Evolutionary conservation across 129 eudicot genomes (phyloP).

Genomic region (Silybum marianum): DNA sequence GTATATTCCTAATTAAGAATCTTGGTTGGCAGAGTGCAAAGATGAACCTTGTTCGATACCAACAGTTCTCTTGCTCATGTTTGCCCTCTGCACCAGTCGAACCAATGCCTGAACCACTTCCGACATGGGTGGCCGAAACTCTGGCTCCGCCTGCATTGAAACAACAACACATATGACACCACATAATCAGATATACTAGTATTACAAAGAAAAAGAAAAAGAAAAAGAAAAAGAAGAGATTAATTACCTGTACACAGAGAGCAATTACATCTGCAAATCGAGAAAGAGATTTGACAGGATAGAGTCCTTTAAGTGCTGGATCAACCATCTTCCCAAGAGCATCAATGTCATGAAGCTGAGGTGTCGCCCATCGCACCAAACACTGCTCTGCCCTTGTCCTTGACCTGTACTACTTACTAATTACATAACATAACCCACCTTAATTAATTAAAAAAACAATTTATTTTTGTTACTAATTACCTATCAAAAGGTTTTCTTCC

Average conservation of each 20-base stretch:
- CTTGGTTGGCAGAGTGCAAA: constrained; percentile 40
- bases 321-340: constrained; percentile 80
- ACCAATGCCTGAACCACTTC: constrained; percentile 69
- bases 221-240: too few relatives aligned
- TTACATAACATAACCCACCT: not conserved
- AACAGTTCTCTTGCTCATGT: constrained; percentile 62
- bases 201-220: not conserved
- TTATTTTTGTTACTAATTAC: constrained; percentile 17
- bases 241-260: constrained; percentile 64
- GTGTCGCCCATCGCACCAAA: constrained; percentile 71
- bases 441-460: too few relatives aligned
- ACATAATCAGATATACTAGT: not conserved
- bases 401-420: constrained; percentile 28
- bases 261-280: constrained; percentile 72
- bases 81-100: constrained; percentile 55
- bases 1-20: constrained; percentile 25
- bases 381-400: constrained; percentile 64
- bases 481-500: constrained; percentile 73
- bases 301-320: constrained; percentile 69
- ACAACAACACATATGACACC: not conserved
- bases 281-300: constrained; percentile 81
- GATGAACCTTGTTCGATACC: constrained; percentile 59
- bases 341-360: constrained; percentile 88
- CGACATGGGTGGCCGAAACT: constrained; percentile 69
- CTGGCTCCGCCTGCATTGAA: constrained; percentile 53